Evolutionary conservation across 225 moss, liverwort and hornwort species (phyloP), one percentile per base, ranked within the genome.

Genomic region (Lunularia cruciata): DNA sequence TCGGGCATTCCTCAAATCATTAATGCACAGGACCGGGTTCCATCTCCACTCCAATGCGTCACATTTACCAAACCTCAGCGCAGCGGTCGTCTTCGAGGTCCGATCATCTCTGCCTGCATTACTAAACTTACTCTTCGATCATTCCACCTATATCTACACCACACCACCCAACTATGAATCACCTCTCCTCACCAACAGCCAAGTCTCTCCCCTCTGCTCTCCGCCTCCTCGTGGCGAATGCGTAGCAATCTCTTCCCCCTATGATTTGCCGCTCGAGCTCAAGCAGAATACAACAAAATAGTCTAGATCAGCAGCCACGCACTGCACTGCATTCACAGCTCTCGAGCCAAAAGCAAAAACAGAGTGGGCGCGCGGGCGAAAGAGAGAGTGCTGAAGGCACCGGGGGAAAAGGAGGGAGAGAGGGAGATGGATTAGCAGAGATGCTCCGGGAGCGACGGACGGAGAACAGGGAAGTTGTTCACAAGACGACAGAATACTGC

Each of bases 11-110:
- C 31, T 31, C 46, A 68, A 57, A 28, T 5, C 25, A 64, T 70
- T 47, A 73, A 73, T 72, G 57, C 69, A 45, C 39, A 18, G 57
- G 73, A 73, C 39, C 26, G 57, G 73, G 78, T 13, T 69, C 77
- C 54, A 68, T 67, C 60, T n/a, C 56, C 30, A 22, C 61, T 45
- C 63, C 68, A 68, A 63, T 69, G 47, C 67, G 20, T 8, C 36
- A 61, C 55, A 68, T 68, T 77, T 47, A 36, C 61, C 36, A 9
- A 25, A 25, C 16, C 2, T 0, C 25, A 40, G 20, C n/a, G n/a
- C n/a, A n/a, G n/a, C n/a, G n/a, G n/a, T n/a, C n/a, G n/a, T n/a
- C n/a, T n/a, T n/a, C n/a, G n/a, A n/a, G 19, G 5, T 23, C 40
- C 10, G 25, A 40, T 61, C 39, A 61, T 26, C 22, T 27, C 69